Percentiles rank a stretch among this genome's conserved stretches.
Evolutionary conservation across 495 filamentous ascomycete species (phyloP).

Genomic region (Penicillium coffeae): DNA sequence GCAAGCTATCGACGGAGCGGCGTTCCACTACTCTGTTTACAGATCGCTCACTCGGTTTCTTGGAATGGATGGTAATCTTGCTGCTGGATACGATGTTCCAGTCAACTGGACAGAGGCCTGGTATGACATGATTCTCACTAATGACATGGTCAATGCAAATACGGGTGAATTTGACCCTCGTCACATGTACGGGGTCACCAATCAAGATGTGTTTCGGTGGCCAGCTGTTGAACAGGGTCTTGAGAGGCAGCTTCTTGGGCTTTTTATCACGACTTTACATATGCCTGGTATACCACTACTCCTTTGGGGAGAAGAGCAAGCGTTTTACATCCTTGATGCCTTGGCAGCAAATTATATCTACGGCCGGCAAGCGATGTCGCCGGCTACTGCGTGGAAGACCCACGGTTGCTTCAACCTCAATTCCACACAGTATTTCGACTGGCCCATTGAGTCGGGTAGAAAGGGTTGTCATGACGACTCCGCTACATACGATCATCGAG

Average conservation of each 20-base stretch:
- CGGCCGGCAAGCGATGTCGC: slow-evolving; percentile 64
- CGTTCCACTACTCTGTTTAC: slow-evolving; percentile 72
- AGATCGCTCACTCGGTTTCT: slow-evolving; percentile 63
- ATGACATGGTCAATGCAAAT: slow-evolving; percentile 63
- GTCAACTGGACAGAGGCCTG: slow-evolving; percentile 60
- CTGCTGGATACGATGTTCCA: slow-evolving; percentile 57
- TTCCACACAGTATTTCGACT: slow-evolving; percentile 54
- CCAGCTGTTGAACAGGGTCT: slow-evolving; percentile 61
- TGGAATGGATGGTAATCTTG: slow-evolving; percentile 60
- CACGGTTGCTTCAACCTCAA: slow-evolving; percentile 64
- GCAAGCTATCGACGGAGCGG: slow-evolving; percentile 59
- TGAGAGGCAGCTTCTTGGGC: slow-evolving; percentile 56
- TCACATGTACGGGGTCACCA: slow-evolving; percentile 66
- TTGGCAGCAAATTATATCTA: slow-evolving; percentile 68
- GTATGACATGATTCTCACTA: slow-evolving; percentile 58
- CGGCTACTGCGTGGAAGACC: slow-evolving; percentile 62
- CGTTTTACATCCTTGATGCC: slow-evolving; percentile 63
- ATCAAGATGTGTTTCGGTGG: slow-evolving; percentile 77
- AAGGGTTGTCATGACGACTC: slow-evolving; percentile 57
- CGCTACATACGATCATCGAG: slow-evolving; percentile 63
- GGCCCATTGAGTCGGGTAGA: slow-evolving; percentile 53
- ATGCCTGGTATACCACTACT: slow-evolving; percentile 65
- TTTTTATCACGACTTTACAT: slow-evolving; percentile 61
- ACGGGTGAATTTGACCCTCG: slow-evolving; percentile 66
- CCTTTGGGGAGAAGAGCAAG: slow-evolving; percentile 70